Evolutionary conservation across 2,329 filamentous ascomycete genomes (phyloP).

Genomic region (Furcasterigmium furcatum): DNA sequence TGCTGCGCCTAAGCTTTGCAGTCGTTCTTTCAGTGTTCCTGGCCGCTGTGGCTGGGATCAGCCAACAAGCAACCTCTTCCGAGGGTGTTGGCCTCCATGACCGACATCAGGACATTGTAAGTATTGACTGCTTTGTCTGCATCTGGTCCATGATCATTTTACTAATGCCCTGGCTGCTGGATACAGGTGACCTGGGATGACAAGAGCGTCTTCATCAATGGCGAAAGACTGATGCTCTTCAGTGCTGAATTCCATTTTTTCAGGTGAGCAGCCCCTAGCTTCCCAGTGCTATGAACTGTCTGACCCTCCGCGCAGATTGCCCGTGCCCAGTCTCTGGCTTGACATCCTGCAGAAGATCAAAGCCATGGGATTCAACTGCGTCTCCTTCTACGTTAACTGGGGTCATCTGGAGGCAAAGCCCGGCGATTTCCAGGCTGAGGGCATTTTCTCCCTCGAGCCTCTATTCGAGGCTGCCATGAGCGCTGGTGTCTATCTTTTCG

Average conservation of each 20-base stretch:
- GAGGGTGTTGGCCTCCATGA: conserved; percentile 5
- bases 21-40: conserved; percentile 4
- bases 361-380: conserved; percentile 66
- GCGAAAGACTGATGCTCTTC: conserved; percentile 65
- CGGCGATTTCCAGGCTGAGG: conserved; percentile 62
- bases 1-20: conserved; percentile 8
- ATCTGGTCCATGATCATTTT: not conserved
- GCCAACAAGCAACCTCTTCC: not conserved
- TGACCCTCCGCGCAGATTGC: conserved; percentile 15
- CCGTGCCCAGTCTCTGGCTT: conserved; percentile 41
- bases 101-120: conserved; percentile 10
- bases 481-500: conserved; percentile 68
- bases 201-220: conserved; percentile 61
- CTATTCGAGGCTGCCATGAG: conserved; percentile 67
- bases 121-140: not conserved
- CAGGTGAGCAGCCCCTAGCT: conserved; percentile 13
- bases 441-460: conserved; percentile 63
- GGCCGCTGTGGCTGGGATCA: conserved; percentile 4
- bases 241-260: conserved; percentile 67
- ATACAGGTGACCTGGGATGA: conserved; percentile 61
- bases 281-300: not conserved
- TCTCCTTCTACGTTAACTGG: conserved; percentile 73
- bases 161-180: conserved; percentile 2
- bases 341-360: conserved; percentile 75
- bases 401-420: conserved; percentile 66